Base-by-base conservation (phyloP, 2,329 filamentous ascomycete genomes). In the Berkeleyomyces rouxiae region DNA sequence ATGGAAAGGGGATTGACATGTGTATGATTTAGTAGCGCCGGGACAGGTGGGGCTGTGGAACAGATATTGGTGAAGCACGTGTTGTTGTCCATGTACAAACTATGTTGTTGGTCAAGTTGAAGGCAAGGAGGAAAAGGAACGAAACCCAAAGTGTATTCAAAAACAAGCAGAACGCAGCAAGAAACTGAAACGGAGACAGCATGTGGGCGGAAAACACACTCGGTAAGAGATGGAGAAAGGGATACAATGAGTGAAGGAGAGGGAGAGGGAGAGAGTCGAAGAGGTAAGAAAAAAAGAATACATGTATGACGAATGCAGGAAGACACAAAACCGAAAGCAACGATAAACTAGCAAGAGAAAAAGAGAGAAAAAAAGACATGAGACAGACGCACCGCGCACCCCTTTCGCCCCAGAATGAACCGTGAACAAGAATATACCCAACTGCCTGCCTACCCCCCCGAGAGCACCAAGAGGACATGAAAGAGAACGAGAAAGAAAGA, bases 381-480 rank as follows among this genome's bases (percentile, higher is more conserved):
- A 46, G 37, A 61, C 44, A 61, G 43, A 61, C 59, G 39, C 39
- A 61, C 46, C 44, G n/a, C 59, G 46, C 59, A 51, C 23, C 44
- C 44, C 42, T 47, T 61, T 51, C 33, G 37, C 58, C 58, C 43
- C 43, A 59, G 58, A 59, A 39, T 59, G 44, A 23, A 59, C 58
- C 58, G 43, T 46, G 58, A 59, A 59, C 44, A 59, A 46, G 42
- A 59, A 43, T 36, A 47, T 59, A 59, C 58, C 58, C 58, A 59
- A 47, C 58, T 59, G 43, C 58, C 58, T 46, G 47, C 58, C 23
- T 23, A 23, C 23, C 23, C 23, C 23, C 36, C 58, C 58, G 44
- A 59, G 16, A 59, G 57, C 43, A 59, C 23, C 23, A 46, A 59
- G 33, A 59, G 42, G 31, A 44, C 40, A 44, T 5, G 47, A 59